phyloP scores from a whole-genome alignment of 129 eudicot genomes.

The Lactuca sativa region DNA sequence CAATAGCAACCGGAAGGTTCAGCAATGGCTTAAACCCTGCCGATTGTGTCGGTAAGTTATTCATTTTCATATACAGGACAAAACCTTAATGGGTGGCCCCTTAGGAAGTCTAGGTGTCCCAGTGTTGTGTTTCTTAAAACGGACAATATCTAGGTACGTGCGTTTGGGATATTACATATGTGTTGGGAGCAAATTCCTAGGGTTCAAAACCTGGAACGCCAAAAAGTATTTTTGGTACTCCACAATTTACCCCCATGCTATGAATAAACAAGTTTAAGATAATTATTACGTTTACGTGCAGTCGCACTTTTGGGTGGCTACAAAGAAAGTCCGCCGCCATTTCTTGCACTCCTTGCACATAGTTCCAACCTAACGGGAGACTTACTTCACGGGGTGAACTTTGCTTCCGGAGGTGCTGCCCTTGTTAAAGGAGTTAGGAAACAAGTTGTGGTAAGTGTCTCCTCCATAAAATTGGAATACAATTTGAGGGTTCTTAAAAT shows the following conservation, averaged over 20 bases:
- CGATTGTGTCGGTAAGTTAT: conserved; percentile 39
- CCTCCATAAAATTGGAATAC: not conserved
- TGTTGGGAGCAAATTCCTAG: no score
- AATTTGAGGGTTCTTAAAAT: not conserved
- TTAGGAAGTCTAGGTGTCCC: not conserved
- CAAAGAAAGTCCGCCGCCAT: conserved; percentile 44
- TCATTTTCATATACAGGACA: not conserved
- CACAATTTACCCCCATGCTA: not conserved
- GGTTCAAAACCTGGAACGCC: not conserved
- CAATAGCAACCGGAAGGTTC: conserved; percentile 49
- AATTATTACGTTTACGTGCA: conserved; percentile 19
- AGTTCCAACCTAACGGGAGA: conserved; percentile 27
- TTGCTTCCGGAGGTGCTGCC: conserved; percentile 56
- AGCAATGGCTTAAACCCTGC: conserved; percentile 47
- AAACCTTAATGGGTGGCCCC: no score
- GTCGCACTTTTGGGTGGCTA: conserved; percentile 40
- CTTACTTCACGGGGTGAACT: conserved; percentile 42
- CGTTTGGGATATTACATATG: no score
- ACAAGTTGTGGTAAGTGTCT: conserved; percentile 23
- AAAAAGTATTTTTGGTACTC: not conserved
- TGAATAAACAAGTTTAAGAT: not conserved
- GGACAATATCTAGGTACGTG: no score
- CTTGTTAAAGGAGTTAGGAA: conserved; percentile 24
- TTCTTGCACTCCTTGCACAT: conserved; percentile 32
- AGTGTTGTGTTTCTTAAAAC: not conserved